Base-by-base conservation (phyloP, 345 rosid species). In the Citrus hindsii region DNA sequence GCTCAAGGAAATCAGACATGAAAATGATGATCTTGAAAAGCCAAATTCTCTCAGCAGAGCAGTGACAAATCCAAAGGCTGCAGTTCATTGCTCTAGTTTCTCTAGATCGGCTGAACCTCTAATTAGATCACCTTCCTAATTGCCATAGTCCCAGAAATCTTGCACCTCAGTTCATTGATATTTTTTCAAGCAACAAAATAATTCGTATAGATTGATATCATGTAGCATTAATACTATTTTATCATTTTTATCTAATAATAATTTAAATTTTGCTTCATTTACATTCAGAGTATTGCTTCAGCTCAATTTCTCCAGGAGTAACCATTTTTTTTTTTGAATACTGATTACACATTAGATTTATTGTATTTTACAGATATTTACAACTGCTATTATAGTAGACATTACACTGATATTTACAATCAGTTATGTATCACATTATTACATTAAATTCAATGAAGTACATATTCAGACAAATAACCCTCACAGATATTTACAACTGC, bases 61-160 rank as follows among this genome's bases (percentile, higher is more conserved):
- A 40, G 73, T 53, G 25, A 74, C 55, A 30, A 83, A 80, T 77
- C 83, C 77, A 10, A 80, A 82, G 61, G 82, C 86, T 77, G 79
- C 83, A 72, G 80, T 84, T 77, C 91, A 82, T n/a, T 91, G 86
- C 79, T 87, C 95, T 63, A 89, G 92, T 75, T 91, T 91, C 85
- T 85, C 91, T 55, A 84, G 90, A 68, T 86, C 95, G 69, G 86
- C 91, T 25, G 88, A 91, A 72, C 89, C 91, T 63, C 87, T 89
- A 63, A 88, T 91, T 33, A 85, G 80, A 79, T 88, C 90, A 68
- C 84, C 84, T 73, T 76, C 85, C 69, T 78, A 81, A 79, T 32
- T 62, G 56, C 72, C 76, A 32, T 40, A 79, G 68, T 38, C 62
- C 71, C 46, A 18, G 61, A 24, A 75, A 62, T 58, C 71, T 67